Conservation (phyloP, 352 stramenopile genomes). For the Pythium sukuiense region DNA sequence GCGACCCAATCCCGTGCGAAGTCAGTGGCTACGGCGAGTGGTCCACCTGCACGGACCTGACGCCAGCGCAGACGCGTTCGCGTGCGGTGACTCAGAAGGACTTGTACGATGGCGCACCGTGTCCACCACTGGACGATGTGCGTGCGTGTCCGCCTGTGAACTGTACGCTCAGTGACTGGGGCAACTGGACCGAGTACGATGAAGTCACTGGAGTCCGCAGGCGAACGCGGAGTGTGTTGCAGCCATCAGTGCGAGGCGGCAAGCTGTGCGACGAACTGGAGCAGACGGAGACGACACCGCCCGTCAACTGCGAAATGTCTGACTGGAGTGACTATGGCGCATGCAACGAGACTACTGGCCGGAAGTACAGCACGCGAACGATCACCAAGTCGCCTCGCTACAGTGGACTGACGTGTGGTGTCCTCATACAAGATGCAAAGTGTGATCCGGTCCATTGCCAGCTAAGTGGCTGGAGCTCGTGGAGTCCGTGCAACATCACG, state of each 20-base stretch:
- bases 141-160: slow-evolving; percentile 41
- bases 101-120: slow-evolving; percentile 43
- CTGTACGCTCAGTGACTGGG: slow-evolving; percentile 21
- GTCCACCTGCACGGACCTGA: slow-evolving; percentile 45
- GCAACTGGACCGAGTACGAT: slow-evolving; percentile 28
- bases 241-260: slow-evolving; percentile 39
- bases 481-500: slow-evolving; percentile 40
- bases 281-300: slow-evolving; percentile 35
- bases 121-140: slow-evolving; percentile 40
- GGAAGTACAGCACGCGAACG: slow-evolving; percentile 41
- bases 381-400: slow-evolving; percentile 50
- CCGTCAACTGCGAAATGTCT: slow-evolving; percentile 51
- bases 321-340: slow-evolving; percentile 46
- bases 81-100: slow-evolving; percentile 34
- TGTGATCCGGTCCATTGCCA: slow-evolving; percentile 52
- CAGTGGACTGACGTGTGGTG: slow-evolving; percentile 43
- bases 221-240: slow-evolving; percentile 16
- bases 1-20: slow-evolving; percentile 47
- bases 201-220: slow-evolving; percentile 19
- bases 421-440: slow-evolving; percentile 31
- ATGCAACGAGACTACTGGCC: slow-evolving; percentile 33
- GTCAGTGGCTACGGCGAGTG: slow-evolving; percentile 50
- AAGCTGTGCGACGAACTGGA: slow-evolving; percentile 33
- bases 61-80: slow-evolving; percentile 31
- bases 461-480: slow-evolving; percentile 41